Conservation (phyloP, 345 rosid genomes). For the Eutrema yunnanense region DNA sequence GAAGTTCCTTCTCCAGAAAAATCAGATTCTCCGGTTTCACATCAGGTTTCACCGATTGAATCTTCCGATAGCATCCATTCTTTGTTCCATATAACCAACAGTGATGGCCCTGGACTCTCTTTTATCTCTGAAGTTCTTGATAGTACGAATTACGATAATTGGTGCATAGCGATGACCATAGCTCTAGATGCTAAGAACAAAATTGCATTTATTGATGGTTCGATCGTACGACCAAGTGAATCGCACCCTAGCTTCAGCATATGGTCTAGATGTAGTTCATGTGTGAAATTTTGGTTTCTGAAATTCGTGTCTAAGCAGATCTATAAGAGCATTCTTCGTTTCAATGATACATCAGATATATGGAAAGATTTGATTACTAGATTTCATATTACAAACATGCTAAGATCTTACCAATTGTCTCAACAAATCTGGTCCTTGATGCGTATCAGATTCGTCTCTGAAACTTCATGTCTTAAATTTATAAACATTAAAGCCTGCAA, state of each 20-base stretch:
- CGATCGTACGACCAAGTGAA: neutral
- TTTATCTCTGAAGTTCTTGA: neutral
- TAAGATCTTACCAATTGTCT: neutral
- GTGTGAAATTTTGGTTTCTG: neutral
- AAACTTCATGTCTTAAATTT: too few relatives aligned
- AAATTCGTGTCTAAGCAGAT: neutral
- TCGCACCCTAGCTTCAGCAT: neutral
- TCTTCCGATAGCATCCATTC: neutral
- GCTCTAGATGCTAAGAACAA: neutral
- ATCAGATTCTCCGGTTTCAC: too few relatives aligned
- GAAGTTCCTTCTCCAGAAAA: too few relatives aligned
- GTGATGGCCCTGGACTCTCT: too few relatives aligned
- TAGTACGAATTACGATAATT: neutral
- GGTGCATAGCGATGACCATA: neutral
- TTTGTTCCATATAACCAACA: neutral
- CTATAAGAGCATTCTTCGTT: neutral
- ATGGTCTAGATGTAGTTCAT: neutral
- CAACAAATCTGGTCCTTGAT: too few relatives aligned
- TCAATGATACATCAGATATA: neutral
- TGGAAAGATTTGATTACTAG: neutral
- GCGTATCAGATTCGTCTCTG: too few relatives aligned
- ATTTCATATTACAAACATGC: neutral
- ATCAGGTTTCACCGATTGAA: too few relatives aligned
- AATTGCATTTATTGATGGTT: neutral
- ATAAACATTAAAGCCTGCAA: too few relatives aligned